A percentile compares a stretch with the other conserved stretches of the same genome.
These are phyloP conservation scores for Pichia norvegensis DNA, from an alignment of 1,139 yeast species.

Conservation along the genomic window DNA sequence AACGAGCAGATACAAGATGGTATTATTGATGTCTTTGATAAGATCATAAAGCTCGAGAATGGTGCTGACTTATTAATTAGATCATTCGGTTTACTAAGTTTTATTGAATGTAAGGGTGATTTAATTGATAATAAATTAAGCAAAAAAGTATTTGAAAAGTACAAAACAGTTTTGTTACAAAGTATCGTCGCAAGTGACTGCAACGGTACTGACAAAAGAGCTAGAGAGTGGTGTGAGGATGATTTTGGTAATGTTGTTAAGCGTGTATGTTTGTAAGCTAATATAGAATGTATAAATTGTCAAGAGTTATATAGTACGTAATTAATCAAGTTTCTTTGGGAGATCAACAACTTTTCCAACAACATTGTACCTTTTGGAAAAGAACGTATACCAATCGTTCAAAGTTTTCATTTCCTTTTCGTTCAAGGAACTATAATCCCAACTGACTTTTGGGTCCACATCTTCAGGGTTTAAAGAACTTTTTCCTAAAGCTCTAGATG, in stretches of 20 bases:
- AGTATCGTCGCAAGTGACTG: constrained; percentile 35
- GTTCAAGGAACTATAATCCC: constrained; percentile 44
- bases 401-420: constrained; percentile 43
- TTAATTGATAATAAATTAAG: constrained; percentile 18
- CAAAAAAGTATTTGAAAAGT: constrained; percentile 29
- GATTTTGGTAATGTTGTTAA: constrained; percentile 41
- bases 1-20: constrained; percentile 34
- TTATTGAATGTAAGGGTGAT: constrained; percentile 37
- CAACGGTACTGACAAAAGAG: constrained; percentile 44
- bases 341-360: constrained; percentile 31
- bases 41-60: constrained; percentile 46
- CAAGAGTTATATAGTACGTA: background rate
- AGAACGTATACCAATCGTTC: constrained; percentile 53
- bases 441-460: constrained; percentile 30
- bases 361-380: constrained; percentile 41
- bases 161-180: constrained; percentile 41
- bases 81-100: constrained; percentile 51
- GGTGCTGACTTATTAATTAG: constrained; percentile 59
- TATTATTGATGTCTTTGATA: constrained; percentile 39
- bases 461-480: constrained; percentile 45
- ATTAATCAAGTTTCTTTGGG: constrained; percentile 12
- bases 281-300: background rate
- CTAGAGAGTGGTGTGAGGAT: constrained; percentile 51
- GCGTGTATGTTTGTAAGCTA: constrained; percentile 12
- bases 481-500: constrained; percentile 60